phyloP scores from a whole-genome alignment of 2,329 filamentous ascomycete species.

The Alternaria dauci region DNA sequence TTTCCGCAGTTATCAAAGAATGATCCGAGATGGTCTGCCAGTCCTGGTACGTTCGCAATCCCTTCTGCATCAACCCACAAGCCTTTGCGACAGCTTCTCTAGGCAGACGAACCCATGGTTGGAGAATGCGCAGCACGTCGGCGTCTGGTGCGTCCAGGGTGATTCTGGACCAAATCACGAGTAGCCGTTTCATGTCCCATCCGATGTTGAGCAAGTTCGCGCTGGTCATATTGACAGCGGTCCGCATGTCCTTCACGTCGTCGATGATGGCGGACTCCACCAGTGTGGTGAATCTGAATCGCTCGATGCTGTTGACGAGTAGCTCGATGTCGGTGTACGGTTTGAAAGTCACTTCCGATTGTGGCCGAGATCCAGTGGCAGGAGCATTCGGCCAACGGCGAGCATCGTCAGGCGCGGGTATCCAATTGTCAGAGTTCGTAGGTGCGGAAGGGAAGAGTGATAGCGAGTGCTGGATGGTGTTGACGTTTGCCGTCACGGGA shows the following conservation, averaged over 20 bases:
- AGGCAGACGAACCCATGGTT: neutral
- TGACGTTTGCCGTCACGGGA: too few relatives aligned
- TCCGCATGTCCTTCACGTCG: neutral
- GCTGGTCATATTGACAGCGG: neutral
- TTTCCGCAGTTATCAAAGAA: neutral
- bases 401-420: neutral
- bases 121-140: neutral
- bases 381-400: neutral
- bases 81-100: neutral
- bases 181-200: conserved; percentile 6
- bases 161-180: neutral
- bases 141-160: neutral
- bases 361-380: neutral
- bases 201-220: conserved; percentile 9
- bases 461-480: neutral
- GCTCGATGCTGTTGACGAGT: neutral
- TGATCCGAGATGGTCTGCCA: neutral
- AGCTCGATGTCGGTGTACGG: neutral
- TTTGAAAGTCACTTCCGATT: neutral
- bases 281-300: neutral
- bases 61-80: neutral
- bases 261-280: neutral
- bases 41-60: neutral
- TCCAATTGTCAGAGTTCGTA: neutral
- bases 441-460: neutral